Base-by-base conservation (phyloP, 2,329 filamentous ascomycete species). In the Pseudogymnoascus sp. region DNA sequence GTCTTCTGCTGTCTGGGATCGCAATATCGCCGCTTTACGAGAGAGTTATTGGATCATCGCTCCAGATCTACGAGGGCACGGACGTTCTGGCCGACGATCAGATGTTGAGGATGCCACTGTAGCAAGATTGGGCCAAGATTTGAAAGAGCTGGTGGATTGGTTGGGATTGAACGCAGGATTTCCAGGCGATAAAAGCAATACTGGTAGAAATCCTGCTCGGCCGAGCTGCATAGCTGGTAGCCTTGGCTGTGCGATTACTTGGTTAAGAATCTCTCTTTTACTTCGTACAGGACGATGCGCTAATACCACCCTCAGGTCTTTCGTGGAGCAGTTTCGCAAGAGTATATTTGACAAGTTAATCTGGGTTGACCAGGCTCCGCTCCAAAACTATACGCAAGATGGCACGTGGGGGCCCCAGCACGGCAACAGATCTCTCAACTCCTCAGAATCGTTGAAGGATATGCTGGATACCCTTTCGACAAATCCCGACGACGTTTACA, bases 341-440 rank as follows among this genome's bases (percentile, higher is more conserved):
- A 0, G 40, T 0, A 62, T 64, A 2, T 71, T 72, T 62, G 64
- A 66, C 3, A 66, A 70, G 60, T 66, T 66, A 47, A 63, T 72
- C 7, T 71, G 71, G 50, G 66, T 72, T 13, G 71, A 72, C 61
- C 71, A 72, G 61, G 66, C 68, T 2, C 71, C 71, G 0, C 64
- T 72, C 2, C 71, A 72, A 41, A 68, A 72, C 61, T 62, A 40
- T 13, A 64, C 66, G 5, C 62, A 66, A 5, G 64, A 67, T 21
- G 67, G 65, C 13, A 59, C 41, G 10, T 72, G 71, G 71, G 67
- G 67, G 13, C 60, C 63, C 2, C 59, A 61, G 0, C 68, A 66
- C 60, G 71, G 69, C 47, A 72, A 72, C 31, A 66, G 70, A 7
- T 69, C 68, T 0, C 68, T 71, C 66, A 72, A 72, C 57, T 65